Base-by-base conservation (phyloP, 805 yeast species). In the Wickerhamomyces chaumierensis region DNA sequence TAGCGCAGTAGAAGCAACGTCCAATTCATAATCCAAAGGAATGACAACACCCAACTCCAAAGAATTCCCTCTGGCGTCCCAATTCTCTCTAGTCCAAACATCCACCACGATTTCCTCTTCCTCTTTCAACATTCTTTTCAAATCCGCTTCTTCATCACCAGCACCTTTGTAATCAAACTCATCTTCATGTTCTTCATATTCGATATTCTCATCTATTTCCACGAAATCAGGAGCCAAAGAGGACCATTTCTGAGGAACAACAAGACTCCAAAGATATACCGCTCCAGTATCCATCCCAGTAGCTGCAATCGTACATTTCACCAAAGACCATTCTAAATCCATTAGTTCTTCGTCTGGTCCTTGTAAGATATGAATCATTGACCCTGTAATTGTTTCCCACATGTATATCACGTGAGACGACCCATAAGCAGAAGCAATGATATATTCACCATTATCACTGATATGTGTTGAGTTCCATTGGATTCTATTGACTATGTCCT, bases 141-240 rank as follows among this genome's bases (percentile, higher is more conserved):
- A 71, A 48, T 74, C 71, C 49, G 72, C 75, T 43, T 72, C 73
- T 43, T 75, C 67, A 37, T 71, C 75, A 38, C 75, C 83, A 38
- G 80, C 87, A 37, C 74, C 81, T 11, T 73, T 72, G 18, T 81
- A 70, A 55, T 88, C 96, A 58, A 88, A 88, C 58, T 88, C 97
- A 55, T 87, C 94, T 57, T 88, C 97, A 42, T 71, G 69, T 53
- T 88, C 97, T 47, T 77, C 75, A 53, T 90, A 88, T 41, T 82
- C 86, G 9, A 84, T 80, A 52, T 87, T 90, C 51, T 87, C 95
- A 53, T 88, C 96, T 33, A 88, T 79, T 57, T 88, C 96, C 36
- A 82, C 94, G 55, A 90, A 88, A 57, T 90, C 97, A 1, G 96
- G 96, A 0, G 96, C 96, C 49, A 88, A 64, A 1, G 96, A 94